phyloP scores from a whole-genome alignment of 2,329 filamentous ascomycete genomes.

The Talaromyces islandicus region DNA sequence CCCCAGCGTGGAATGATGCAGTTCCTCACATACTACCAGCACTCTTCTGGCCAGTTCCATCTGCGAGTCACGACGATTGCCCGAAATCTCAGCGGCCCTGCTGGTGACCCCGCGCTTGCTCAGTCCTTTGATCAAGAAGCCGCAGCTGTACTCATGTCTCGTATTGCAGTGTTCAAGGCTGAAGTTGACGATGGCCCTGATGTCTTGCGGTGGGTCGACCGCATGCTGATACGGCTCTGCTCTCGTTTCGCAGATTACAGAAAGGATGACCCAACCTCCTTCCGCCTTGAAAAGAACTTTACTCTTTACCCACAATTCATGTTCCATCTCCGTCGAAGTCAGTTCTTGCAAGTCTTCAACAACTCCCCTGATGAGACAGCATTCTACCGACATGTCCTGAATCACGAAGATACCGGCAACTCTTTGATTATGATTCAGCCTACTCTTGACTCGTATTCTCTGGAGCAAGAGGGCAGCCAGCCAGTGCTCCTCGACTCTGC shows the following conservation, averaged over 20 bases:
- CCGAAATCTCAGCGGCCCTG: slow-evolving; percentile 83
- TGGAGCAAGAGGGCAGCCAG: slow-evolving; percentile 87
- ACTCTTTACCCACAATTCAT: slow-evolving; percentile 98
- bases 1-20: slow-evolving; percentile 95
- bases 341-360: slow-evolving; percentile 98
- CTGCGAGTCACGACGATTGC: slow-evolving; percentile 92
- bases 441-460: slow-evolving; percentile 92
- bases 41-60: slow-evolving; percentile 93
- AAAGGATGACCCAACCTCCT: slow-evolving; percentile 96
- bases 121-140: slow-evolving; percentile 98
- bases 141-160: slow-evolving; percentile 95
- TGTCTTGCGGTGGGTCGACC: slow-evolving; percentile 93
- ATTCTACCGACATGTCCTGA: slow-evolving; percentile 96
- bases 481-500: slow-evolving; percentile 95
- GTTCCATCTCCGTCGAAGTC: slow-evolving; percentile 95
- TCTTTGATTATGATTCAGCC: slow-evolving; percentile 98
- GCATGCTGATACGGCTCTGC: slow-evolving; percentile 95
- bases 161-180: slow-evolving; percentile 97
- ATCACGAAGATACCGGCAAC: slow-evolving; percentile 95
- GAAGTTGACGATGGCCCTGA: slow-evolving; percentile 99
- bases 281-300: slow-evolving; percentile 97
- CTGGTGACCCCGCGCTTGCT: slow-evolving; percentile 88
- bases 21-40: slow-evolving; percentile 97
- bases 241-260: slow-evolving; percentile 96
- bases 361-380: slow-evolving; percentile 98